Base-by-base conservation (phyloP, 2,329 filamentous ascomycete species). In the Sarocladium oryzae region DNA sequence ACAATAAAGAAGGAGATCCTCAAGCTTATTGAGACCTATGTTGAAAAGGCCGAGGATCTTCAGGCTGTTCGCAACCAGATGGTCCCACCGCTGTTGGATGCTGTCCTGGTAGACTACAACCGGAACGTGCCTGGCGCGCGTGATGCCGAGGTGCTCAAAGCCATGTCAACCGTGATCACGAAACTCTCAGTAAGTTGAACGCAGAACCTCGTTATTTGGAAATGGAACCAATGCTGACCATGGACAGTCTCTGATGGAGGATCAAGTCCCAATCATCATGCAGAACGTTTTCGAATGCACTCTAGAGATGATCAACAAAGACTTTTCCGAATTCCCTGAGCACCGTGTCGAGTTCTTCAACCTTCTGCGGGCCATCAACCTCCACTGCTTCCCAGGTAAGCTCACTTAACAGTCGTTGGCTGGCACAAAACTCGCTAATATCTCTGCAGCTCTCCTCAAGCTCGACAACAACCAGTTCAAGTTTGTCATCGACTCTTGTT, bases 281-380 rank as follows among this genome's bases (percentile, higher is more conserved):
- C 91, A 97, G 69, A 95, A 92, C 59, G 89, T 99, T 23, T 99
- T 99, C 62, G 92, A 97, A 69, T 97, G 92, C 75, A 99, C 93
- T 2, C 77, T 99, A 52, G 90, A 96, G 63, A 99, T 99, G 93
- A 99, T 99, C 74, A 99, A 97, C 81, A 99, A 99, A 74, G 93
- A 99, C 70, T 99, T 99, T 70, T 96, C 95, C 43, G 93, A 99
- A 66, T 99, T 95, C 68, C 93, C 93, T 0, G 93, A 99, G 68
- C 93, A 99, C 66, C 87, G 95, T 53, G 93, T 99, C n/a, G 92
- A 97, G 69, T 99, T 99, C 71, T 99, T 99, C 80, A 96, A 96
- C 70, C 81, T 99, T 21, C 79, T 99, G 33, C 82, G 95, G 59
- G 89, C 92, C 13, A 97, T 99, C 72, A 99, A 99, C 69, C 74